A percentile compares a stretch with the other conserved stretches of the same genome.
These are phyloP conservation scores for Asterophora parasitica DNA, from an alignment of 768 basidiomycete genomes.

Conservation along the genomic window DNA sequence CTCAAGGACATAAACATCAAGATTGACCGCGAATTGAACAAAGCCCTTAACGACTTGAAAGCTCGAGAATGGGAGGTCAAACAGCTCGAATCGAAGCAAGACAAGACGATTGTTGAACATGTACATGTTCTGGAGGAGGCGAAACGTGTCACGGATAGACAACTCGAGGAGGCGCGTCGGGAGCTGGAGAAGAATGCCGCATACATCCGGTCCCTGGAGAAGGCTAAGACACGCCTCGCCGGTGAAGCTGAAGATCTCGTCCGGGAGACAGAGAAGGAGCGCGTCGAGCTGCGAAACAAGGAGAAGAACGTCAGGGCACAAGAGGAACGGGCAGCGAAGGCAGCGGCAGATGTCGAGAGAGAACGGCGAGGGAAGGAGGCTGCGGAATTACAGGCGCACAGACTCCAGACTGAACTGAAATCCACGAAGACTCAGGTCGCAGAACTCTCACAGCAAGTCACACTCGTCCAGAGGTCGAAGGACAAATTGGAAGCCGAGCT, in stretches of 20 bases:
- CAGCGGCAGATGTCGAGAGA: slow-evolving; percentile 55
- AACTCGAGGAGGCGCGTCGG: slow-evolving; percentile 74
- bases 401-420: slow-evolving; percentile 59
- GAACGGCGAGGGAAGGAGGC: slow-evolving; percentile 63
- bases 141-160: slow-evolving; percentile 89
- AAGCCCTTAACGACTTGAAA: slow-evolving; percentile 75
- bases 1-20: slow-evolving; percentile 67
- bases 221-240: slow-evolving; percentile 66
- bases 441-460: slow-evolving; percentile 51
- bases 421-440: slow-evolving; percentile 49
- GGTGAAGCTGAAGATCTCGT: slow-evolving; percentile 81
- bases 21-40: slow-evolving; percentile 76
- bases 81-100: slow-evolving; percentile 80
- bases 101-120: slow-evolving; percentile 98
- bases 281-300: slow-evolving; percentile 57
- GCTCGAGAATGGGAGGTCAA: slow-evolving; percentile 82
- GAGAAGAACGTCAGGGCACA: slow-evolving; percentile 62
- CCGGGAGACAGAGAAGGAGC: slow-evolving; percentile 69
- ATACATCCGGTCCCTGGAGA: slow-evolving; percentile 84
- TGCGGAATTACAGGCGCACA: slow-evolving; percentile 57
- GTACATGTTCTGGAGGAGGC: slow-evolving; percentile 95
- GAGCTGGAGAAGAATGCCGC: slow-evolving; percentile 71
- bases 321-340: slow-evolving; percentile 55
- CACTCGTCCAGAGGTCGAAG: slow-evolving; percentile 54
- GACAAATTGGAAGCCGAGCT: slow-evolving; percentile 64